These are phyloP conservation scores for Ophiocordyceps australis DNA, from an alignment of 2,329 filamentous ascomycete genomes.

Conservation along the genomic window DNA sequence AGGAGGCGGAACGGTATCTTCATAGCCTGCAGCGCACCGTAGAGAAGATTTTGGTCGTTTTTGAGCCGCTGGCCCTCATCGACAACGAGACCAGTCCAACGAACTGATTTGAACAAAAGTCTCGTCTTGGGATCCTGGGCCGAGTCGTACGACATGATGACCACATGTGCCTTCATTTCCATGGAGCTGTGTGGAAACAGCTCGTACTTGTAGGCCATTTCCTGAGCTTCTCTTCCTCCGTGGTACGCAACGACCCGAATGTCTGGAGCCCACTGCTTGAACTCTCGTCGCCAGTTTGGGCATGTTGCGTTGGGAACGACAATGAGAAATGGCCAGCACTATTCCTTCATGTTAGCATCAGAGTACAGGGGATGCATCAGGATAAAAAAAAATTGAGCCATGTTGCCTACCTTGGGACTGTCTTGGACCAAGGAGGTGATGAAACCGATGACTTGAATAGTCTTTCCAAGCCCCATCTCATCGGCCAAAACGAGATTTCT, in stretches of 20 bases:
- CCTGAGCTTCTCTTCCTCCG: constrained; percentile 55
- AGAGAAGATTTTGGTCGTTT: constrained; percentile 74
- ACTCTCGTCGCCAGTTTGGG: constrained; percentile 93
- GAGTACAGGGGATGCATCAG: constrained; percentile 4
- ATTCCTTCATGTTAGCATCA: too few species aligned
- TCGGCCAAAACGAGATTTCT: constrained; percentile 87
- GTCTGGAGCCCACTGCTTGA: constrained; percentile 80
- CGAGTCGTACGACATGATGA: constrained; percentile 90
- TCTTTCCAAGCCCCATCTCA: constrained; percentile 97
- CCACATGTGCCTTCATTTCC: constrained; percentile 71
- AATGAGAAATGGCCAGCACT: constrained; percentile 80
- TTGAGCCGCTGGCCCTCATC: constrained; percentile 94
- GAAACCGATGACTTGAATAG: constrained; percentile 77
- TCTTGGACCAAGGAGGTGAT: constrained; percentile 56
- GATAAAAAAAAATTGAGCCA: background rate
- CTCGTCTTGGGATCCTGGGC: constrained; percentile 55
- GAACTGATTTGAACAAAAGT: constrained; percentile 47
- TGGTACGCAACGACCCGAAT: constrained; percentile 87
- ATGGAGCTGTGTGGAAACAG: constrained; percentile 52
- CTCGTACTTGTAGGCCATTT: constrained; percentile 66
- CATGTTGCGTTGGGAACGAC: constrained; percentile 92
- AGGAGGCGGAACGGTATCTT: constrained; percentile 70
- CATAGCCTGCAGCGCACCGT: constrained; percentile 53
- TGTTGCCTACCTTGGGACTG: constrained; percentile 26
- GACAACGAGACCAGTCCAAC: constrained; percentile 78